phyloP scores from a whole-genome alignment of 148 eudicot species.

The Fagopyrum esculentum region DNA sequence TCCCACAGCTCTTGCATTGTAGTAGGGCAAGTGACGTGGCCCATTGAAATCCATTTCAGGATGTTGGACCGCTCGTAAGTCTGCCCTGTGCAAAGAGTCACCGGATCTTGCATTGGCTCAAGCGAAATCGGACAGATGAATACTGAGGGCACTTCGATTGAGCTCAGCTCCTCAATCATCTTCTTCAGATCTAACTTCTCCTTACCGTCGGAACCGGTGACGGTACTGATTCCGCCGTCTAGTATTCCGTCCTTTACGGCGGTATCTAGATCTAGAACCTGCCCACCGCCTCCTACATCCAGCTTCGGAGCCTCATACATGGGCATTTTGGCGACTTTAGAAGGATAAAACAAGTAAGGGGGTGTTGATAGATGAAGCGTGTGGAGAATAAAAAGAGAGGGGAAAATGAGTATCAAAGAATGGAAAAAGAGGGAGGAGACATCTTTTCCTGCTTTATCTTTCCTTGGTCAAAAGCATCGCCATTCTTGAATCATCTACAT shows the following conservation, averaged over 20 bases:
- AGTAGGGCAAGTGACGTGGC: conserved; percentile 81
- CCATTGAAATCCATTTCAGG: conserved; percentile 67
- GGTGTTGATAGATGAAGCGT: conserved; percentile 13
- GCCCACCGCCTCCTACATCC: conserved; percentile 57
- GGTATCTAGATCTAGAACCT: conserved; percentile 64
- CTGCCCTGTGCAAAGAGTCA: conserved; percentile 87
- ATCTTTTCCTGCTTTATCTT: conserved; percentile 19
- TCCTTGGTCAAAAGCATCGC: conserved; percentile 36
- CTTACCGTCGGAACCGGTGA: conserved; percentile 7
- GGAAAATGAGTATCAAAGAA: conserved; percentile 22
- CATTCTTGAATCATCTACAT: conserved; percentile 22
- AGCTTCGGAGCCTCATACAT: conserved; percentile 40
- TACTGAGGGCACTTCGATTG: conserved; percentile 55
- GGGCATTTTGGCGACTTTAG: conserved; percentile 28
- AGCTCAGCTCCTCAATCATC: conserved; percentile 61
- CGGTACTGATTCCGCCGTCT: conserved; percentile 27
- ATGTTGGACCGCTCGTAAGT: conserved; percentile 79
- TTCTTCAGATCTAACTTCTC: conserved; percentile 72
- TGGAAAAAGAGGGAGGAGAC: conserved; percentile 10
- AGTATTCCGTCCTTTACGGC: conserved; percentile 72
- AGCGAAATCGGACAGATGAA: conserved; percentile 86
- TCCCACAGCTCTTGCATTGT: conserved; percentile 83
- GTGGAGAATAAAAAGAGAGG: conserved; percentile 16
- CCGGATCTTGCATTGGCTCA: conserved; percentile 93
- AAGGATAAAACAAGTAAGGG: not conserved